Base-by-base conservation (phyloP, 257 asterid genomes). In the Solanum chmielewskii region DNA sequence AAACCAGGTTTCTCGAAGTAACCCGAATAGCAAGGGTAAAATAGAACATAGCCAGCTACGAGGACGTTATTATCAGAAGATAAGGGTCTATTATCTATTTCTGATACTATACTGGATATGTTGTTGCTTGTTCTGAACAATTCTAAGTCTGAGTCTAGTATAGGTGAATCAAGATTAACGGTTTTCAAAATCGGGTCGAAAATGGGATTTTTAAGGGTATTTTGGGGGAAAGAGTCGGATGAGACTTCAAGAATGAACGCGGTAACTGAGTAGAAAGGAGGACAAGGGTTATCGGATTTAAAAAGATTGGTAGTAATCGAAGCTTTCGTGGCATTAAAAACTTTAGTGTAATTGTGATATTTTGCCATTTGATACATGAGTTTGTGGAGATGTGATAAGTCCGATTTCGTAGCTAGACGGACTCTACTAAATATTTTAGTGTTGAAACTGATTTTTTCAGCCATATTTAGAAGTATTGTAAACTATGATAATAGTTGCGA, bases 331-430 rank as follows among this genome's bases (percentile, higher is more conserved):
- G 96, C 94, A 37, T 90, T 84, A 75, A 87, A 92, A 75, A 93
- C 92, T 84, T 93, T 91, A 73, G 92, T 80, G 86, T 93, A 93
- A 78, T 87, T 90, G 88, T 94, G 93, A 90, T 89, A 93, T 18
- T 91, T 91, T 56, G 95, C 97, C 91, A 92, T 89, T 85, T 94
- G 93, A 89, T 94, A 92, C 89, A 94, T 94, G 92, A 93, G 96
- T 75, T 91, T 91, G 92, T 91, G 96, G 87, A 94, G 93, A 84
- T 91, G 91, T 71, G 97, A 94, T 23, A 91, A 94, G 81, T 92
- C 97, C 3, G 84, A 66, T n/a, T 68, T 31, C 20, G 92, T 91
- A 56, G 96, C 92, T 74, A 92, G 93, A 31, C 94, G 94, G 78
- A 92, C 90, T 88, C 95, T 94, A 56, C 90, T 89, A 87, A 85